A percentile compares a stretch with the other conserved stretches of the same genome.
phyloP scores from a whole-genome alignment of 805 yeast genomes.

The Saccharomycopsis javanensis region DNA sequence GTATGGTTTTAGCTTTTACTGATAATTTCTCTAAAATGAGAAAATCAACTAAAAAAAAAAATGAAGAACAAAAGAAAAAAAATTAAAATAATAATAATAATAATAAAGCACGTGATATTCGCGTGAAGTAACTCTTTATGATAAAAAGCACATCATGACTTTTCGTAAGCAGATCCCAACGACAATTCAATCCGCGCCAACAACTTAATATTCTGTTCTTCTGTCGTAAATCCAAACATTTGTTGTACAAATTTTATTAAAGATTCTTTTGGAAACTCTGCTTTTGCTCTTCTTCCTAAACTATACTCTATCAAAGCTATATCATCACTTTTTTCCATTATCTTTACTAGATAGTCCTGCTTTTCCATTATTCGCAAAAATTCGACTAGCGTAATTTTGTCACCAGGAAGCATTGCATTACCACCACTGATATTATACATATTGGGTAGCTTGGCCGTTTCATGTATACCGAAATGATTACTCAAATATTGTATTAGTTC shows the following conservation, averaged over 20 bases:
- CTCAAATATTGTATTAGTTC: conserved; percentile 32
- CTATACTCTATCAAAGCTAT: conserved; percentile 23
- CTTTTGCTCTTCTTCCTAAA: conserved; percentile 25
- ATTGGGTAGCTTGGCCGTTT: not conserved
- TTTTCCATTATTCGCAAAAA: conserved; percentile 23
- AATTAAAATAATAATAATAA: too few relatives aligned
- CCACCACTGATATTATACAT: conserved; percentile 7
- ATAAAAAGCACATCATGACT: not conserved
- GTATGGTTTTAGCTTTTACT: too few relatives aligned
- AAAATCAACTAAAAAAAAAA: too few relatives aligned
- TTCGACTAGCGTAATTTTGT: conserved; percentile 19
- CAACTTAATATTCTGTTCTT: conserved; percentile 19
- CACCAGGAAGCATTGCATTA: conserved; percentile 11
- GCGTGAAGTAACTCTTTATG: not conserved
- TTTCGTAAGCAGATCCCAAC: conserved; percentile 9
- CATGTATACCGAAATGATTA: conserved; percentile 27
- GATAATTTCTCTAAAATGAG: too few relatives aligned
- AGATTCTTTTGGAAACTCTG: conserved; percentile 23
- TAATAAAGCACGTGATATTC: not conserved
- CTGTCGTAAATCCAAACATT: conserved; percentile 13
- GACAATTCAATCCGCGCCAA: conserved; percentile 9
- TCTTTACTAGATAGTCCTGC: conserved; percentile 22
- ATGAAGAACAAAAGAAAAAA: too few relatives aligned
- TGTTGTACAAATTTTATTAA: conserved; percentile 22
- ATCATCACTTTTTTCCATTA: conserved; percentile 22